These are phyloP conservation scores for Thyridium curvatum DNA, from an alignment of 2,329 filamentous ascomycete genomes.

Conservation along the genomic window DNA sequence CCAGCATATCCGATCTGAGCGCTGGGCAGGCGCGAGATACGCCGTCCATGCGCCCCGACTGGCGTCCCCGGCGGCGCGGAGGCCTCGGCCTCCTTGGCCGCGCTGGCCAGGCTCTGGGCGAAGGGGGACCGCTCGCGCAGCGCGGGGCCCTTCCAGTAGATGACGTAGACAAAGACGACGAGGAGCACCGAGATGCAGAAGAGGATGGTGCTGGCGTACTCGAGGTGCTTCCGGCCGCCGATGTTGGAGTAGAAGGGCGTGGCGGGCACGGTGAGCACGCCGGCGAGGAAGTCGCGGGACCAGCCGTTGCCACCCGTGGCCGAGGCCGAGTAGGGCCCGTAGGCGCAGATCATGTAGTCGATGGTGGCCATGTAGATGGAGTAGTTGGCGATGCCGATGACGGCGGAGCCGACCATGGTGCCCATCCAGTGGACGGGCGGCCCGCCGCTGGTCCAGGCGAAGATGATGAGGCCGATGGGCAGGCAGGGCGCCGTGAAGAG, in stretches of 20 bases:
- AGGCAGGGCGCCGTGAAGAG: constrained; percentile 55
- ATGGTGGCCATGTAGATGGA: constrained; percentile 71
- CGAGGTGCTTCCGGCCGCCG: constrained; percentile 42
- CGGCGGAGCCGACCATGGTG: constrained; percentile 55
- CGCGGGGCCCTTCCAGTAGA: constrained; percentile 58
- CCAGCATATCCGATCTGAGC: too few species aligned
- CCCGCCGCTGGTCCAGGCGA: constrained; percentile 61
- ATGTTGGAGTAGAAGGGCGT: constrained; percentile 59
- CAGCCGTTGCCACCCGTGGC: constrained; percentile 74
- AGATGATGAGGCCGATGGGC: constrained; percentile 63
- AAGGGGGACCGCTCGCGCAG: constrained; percentile 58
- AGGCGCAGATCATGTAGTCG: constrained; percentile 71
- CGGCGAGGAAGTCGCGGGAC: constrained; percentile 66
- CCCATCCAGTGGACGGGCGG: constrained; percentile 62
- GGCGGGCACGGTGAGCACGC: constrained; percentile 63
- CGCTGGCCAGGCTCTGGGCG: constrained; percentile 53
- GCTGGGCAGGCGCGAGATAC: too few species aligned
- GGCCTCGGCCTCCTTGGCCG: constrained; percentile 18
- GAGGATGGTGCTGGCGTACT: constrained; percentile 58
- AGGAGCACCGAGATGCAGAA: constrained; percentile 55
- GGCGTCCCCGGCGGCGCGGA: constrained; percentile 1
- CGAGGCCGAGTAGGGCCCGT: constrained; percentile 66
- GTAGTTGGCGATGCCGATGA: constrained; percentile 70
- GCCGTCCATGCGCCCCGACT: too few species aligned
- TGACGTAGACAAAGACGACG: constrained; percentile 57